Conservation (phyloP, 2,329 filamentous ascomycete species). For the Aspergillus caelatus region DNA sequence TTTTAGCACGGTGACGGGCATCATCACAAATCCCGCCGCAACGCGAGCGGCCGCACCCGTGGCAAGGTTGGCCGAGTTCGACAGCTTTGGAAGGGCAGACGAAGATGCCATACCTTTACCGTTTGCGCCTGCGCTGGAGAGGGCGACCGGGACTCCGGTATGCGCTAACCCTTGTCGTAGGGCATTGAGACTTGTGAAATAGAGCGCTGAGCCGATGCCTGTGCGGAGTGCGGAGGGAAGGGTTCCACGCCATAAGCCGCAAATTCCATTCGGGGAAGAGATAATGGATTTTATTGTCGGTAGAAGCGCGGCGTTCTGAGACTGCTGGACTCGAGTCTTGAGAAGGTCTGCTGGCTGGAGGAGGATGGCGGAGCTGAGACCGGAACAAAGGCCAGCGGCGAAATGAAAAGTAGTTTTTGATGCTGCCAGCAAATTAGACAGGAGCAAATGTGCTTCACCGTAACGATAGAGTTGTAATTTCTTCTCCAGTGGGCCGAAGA, state of each 20-base stretch:
- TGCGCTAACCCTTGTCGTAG: conserved; percentile 69
- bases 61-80: conserved; percentile 79
- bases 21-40: conserved; percentile 85
- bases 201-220: conserved; percentile 88
- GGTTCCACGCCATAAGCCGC: conserved; percentile 87
- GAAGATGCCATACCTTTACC: conserved; percentile 56
- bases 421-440: conserved; percentile 26
- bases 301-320: conserved; percentile 69
- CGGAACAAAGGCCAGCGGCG: conserved; percentile 81
- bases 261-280: conserved; percentile 65
- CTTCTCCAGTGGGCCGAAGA: background rate
- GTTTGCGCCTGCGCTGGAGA: conserved; percentile 34
- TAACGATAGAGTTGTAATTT: background rate
- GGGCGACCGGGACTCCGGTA: conserved; percentile 39
- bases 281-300: conserved; percentile 71
- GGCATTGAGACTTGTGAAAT: conserved; percentile 86
- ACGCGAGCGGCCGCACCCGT: conserved; percentile 84
- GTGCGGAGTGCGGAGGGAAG: conserved; percentile 91
- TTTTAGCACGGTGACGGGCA: conserved; percentile 95
- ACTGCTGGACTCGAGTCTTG: conserved; percentile 95
- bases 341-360: conserved; percentile 94
- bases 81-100: conserved; percentile 78
- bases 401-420: conserved; percentile 72
- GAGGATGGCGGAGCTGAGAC: conserved; percentile 83
- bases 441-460: background rate